Percentiles rank a stretch among this genome's conserved stretches.
Evolutionary conservation across 768 basidiomycete genomes (phyloP).

Genomic region (Tylopilus cervinicoccineus): DNA sequence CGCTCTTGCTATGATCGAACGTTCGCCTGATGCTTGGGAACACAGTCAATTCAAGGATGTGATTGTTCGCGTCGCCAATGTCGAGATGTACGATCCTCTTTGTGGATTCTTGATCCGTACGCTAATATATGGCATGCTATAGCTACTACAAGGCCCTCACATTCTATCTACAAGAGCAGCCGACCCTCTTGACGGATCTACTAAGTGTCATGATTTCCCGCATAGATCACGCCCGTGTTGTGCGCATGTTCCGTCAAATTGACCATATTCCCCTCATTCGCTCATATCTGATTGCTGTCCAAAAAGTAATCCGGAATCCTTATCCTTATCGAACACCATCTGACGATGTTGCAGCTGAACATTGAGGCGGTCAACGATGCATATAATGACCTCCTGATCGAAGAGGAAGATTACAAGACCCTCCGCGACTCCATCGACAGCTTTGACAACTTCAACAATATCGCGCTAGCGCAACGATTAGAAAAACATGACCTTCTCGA

Average conservation of each 20-base stretch:
- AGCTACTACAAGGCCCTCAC: conserved; percentile 94
- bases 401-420: conserved; percentile 98
- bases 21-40: conserved; percentile 98
- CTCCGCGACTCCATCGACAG: conserved; percentile 97
- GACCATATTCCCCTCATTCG: conserved; percentile 96
- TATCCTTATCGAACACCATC: not conserved
- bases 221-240: conserved; percentile 93
- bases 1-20: conserved; percentile 97
- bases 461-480: conserved; percentile 76
- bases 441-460: conserved; percentile 97
- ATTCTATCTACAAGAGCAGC: conserved; percentile 94
- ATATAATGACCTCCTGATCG: conserved; percentile 96
- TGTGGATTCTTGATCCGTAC: not conserved
- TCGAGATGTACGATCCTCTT: conserved; percentile 73
- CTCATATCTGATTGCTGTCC: conserved; percentile 94
- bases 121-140: conserved; percentile 8
- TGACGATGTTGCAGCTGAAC: conserved; percentile 63
- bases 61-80: conserved; percentile 92
- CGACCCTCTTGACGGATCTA: conserved; percentile 88
- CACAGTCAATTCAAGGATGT: conserved; percentile 99
- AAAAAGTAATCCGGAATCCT: conserved; percentile 52
- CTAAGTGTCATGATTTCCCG: conserved; percentile 89
- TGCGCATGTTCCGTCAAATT: conserved; percentile 91
- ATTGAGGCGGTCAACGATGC: conserved; percentile 97
- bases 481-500: conserved; percentile 91